These are phyloP conservation scores for Lipomyces kockii DNA, from an alignment of 805 yeast genomes.

Conservation along the genomic window DNA sequence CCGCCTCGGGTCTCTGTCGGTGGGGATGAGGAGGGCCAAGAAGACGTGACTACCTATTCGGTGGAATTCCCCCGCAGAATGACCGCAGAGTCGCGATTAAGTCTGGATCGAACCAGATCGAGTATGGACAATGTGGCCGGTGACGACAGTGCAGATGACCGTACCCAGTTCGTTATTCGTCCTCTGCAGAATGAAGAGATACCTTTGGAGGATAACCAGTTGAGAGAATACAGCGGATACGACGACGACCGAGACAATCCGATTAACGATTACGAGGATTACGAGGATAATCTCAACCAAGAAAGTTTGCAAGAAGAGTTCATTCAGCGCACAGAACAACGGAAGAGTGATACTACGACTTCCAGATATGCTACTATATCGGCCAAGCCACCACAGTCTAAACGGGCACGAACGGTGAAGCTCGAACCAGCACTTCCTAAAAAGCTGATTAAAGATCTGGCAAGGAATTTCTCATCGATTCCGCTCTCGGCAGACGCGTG, in stretches of 20 bases:
- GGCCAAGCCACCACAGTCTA: not conserved
- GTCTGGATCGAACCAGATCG: slow-evolving; percentile 16
- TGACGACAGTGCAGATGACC: slow-evolving; percentile 3
- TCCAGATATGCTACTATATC: not conserved
- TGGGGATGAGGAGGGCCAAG: not conserved
- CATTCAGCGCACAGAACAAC: not conserved
- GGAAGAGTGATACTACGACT: not conserved
- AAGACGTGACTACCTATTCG: not conserved
- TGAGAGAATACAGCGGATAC: not conserved
- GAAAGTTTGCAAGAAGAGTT: not conserved
- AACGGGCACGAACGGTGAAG: not conserved
- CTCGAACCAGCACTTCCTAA: slow-evolving; percentile 11
- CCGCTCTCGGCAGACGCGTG: slow-evolving; percentile 36
- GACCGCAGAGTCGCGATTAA: slow-evolving; percentile 14
- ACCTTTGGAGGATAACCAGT: not conserved
- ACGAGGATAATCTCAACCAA: slow-evolving; percentile 8
- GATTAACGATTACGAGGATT: slow-evolving; percentile 11
- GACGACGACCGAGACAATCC: not conserved
- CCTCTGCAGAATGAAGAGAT: slow-evolving; percentile 10
- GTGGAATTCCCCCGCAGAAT: not conserved
- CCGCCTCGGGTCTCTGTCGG: slow-evolving; percentile 3
- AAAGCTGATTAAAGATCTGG: slow-evolving; percentile 11
- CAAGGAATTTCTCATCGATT: slow-evolving; percentile 12
- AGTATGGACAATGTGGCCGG: slow-evolving; percentile 10
- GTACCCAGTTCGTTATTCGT: slow-evolving; percentile 20